These are phyloP conservation scores for Nicotiana obtusifolia DNA, from an alignment of 257 asterid genomes.

Conservation along the genomic window DNA sequence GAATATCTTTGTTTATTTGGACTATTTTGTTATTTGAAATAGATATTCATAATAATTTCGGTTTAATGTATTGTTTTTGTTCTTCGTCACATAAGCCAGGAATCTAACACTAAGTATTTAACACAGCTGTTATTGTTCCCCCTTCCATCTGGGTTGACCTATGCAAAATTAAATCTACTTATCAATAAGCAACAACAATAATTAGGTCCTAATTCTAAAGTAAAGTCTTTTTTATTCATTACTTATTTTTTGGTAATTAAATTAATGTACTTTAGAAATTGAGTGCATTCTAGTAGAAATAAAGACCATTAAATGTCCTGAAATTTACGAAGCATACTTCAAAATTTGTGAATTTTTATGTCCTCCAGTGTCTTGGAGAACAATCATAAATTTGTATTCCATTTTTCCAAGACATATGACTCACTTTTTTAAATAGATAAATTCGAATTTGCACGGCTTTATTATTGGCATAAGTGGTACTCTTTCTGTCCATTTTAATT, in stretches of 20 bases:
- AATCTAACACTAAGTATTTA: neutral
- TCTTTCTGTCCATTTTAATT: neutral
- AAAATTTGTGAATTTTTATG: neutral
- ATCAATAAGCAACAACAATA: neutral
- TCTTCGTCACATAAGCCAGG: neutral
- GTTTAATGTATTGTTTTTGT: neutral
- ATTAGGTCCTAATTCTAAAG: neutral
- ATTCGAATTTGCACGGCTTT: neutral
- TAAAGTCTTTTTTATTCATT: neutral
- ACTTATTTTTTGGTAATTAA: too few relatives aligned
- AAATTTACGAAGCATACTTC: neutral
- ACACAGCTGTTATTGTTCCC: neutral
- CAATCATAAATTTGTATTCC: neutral
- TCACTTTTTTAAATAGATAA: neutral
- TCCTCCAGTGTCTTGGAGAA: neutral
- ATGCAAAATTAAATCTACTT: neutral
- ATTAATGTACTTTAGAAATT: neutral
- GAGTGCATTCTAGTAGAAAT: neutral
- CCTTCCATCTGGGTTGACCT: neutral
- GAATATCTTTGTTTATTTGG: neutral
- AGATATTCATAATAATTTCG: neutral
- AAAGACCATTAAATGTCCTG: neutral
- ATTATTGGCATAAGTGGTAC: neutral
- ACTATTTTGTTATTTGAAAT: neutral
- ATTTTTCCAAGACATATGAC: neutral